Evolutionary conservation across 768 basidiomycete species (phyloP), one percentile per base, ranked within the genome.

Genomic region (Suillus subalutaceus): DNA sequence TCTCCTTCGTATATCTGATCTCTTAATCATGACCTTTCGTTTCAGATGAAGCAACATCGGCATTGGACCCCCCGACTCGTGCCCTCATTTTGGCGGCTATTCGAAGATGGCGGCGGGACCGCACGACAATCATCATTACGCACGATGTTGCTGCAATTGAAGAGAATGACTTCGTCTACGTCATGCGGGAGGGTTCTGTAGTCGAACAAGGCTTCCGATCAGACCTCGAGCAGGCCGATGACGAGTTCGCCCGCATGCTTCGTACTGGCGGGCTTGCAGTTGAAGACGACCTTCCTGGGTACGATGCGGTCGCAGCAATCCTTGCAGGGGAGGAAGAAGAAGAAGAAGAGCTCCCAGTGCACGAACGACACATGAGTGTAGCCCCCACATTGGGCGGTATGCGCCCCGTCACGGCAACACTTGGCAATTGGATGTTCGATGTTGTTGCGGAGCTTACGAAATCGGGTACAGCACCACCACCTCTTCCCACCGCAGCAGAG

Each of bases 141-240:
- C 97, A 99, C 77, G 97, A 99, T 71, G 87, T 99, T 20, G 89
- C 90, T 1, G 93, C 96, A 69, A 91, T 99, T 68, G 78, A 79
- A 26, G 62, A 79, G 0, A 76, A 81, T 16, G 96, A 98, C 76
- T 98, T 97, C 69, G 93, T 97, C 15, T 97, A 99, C 74, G 92
- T 98, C 3, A 88, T 99, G 81, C 87, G 89, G 69, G 83, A 88
- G 23, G 97, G 96, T 0, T 70, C 74, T 0, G 87, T 97, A 38
- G 90, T 90, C 57, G 94, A 99, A 74, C 91, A 60, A 71, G 97
- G 97, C 0, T 97, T 88, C 77, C 86, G 95, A 2, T 77, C 77
- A 2, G 96, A 97, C 72, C 84, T 98, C 61, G 92, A 94, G 73
- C 75, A 69, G 18, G 78, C 72, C 4, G 69, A 76, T 3, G 91